phyloP scores from a whole-genome alignment of 345 rosid species.

The Odontarrhena argentea region DNA sequence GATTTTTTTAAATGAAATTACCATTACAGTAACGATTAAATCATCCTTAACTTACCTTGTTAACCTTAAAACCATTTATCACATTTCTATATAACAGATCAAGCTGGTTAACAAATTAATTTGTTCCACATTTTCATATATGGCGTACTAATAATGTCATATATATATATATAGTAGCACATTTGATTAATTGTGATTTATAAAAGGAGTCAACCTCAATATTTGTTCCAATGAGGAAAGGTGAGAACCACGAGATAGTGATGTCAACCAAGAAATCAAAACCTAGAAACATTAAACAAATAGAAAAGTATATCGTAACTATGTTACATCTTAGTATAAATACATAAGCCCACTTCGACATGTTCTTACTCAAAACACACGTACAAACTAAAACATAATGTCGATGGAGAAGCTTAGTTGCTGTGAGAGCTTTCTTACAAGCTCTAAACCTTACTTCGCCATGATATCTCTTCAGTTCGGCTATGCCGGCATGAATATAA shows the following conservation, averaged over 20 bases:
- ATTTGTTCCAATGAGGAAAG: conserved; percentile 17
- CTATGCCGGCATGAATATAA: conserved; percentile 53
- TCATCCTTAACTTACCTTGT: neutral
- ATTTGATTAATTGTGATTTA: neutral
- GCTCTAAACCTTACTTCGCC: conserved; percentile 55
- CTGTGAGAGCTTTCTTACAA: conserved; percentile 35
- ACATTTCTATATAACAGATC: neutral
- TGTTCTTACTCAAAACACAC: conserved; percentile 4
- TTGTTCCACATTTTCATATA: neutral
- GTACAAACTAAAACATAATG: conserved; percentile 19
- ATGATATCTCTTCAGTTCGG: conserved; percentile 65
- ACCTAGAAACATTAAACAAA: conserved; percentile 21
- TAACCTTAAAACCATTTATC: neutral
- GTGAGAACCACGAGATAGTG: conserved; percentile 1
- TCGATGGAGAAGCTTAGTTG: conserved; percentile 28
- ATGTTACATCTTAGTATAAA: conserved; percentile 29
- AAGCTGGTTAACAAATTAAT: neutral
- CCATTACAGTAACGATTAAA: too few species aligned
- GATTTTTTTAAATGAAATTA: too few species aligned
- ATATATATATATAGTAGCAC: neutral
- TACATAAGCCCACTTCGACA: conserved; percentile 20
- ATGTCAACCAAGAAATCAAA: conserved; percentile 14
- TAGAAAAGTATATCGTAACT: neutral
- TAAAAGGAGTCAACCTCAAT: conserved; percentile 1
- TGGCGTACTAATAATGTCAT: neutral